phyloP scores from a whole-genome alignment of 306 rosid genomes.

The Delonix regia region DNA sequence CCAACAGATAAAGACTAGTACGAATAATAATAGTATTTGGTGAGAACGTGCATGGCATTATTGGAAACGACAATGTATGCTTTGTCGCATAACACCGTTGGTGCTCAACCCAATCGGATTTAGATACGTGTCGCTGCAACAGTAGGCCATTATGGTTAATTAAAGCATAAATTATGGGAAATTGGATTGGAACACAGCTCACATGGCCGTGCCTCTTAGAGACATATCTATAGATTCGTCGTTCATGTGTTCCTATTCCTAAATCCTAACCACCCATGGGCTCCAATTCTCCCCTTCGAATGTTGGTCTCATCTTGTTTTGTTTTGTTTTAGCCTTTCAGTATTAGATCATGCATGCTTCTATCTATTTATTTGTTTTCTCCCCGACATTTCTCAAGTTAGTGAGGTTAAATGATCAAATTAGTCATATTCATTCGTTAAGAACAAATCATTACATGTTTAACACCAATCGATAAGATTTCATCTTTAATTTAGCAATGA shows the following conservation, averaged over 20 bases:
- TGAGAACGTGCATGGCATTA: slow-evolving; percentile 47
- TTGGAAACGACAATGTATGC: slow-evolving; percentile 38
- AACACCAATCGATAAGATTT: too few relatives aligned
- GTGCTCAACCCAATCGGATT: slow-evolving; percentile 10
- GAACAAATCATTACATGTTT: too few relatives aligned
- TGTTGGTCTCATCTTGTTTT: neutral
- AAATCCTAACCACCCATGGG: slow-evolving; percentile 29
- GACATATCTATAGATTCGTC: slow-evolving; percentile 39
- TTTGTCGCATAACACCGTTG: slow-evolving; percentile 39
- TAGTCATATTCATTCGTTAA: too few relatives aligned
- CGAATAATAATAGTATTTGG: neutral
- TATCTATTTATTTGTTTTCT: too few relatives aligned
- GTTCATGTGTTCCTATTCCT: neutral
- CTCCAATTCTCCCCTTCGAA: slow-evolving; percentile 30
- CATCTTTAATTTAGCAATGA: too few relatives aligned
- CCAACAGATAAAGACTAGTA: neutral
- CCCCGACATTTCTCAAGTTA: too few relatives aligned
- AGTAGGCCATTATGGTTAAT: neutral
- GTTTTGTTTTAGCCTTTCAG: too few relatives aligned
- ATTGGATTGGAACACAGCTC: slow-evolving; percentile 34
- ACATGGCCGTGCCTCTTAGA: slow-evolving; percentile 32
- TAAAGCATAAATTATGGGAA: slow-evolving; percentile 1
- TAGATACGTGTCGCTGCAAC: neutral
- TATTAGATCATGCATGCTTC: too few relatives aligned
- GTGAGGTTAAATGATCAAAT: too few relatives aligned